Evolutionary conservation across 441 rosid genomes (phyloP).

Genomic region (Eruca vesicaria): DNA sequence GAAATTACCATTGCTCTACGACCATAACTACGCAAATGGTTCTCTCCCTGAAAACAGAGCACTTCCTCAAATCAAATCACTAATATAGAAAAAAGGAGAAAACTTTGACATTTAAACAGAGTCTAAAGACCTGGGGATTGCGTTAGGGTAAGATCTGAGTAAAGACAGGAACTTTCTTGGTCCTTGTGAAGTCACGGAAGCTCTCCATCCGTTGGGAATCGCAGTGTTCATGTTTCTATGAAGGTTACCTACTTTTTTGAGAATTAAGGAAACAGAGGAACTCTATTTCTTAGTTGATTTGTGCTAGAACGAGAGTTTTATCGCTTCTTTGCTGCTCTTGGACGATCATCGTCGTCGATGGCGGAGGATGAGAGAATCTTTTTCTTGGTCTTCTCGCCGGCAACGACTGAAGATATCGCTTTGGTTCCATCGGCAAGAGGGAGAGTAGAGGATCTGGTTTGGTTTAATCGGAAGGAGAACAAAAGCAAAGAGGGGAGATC

Average conservation of each 20-base stretch:
- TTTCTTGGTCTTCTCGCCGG: too few species aligned
- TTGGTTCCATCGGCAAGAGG: too few species aligned
- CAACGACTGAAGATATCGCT: too few species aligned
- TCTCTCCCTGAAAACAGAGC: conserved; percentile 44
- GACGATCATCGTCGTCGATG: neutral
- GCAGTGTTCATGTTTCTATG: conserved; percentile 18
- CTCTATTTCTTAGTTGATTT: too few species aligned
- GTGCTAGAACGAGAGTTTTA: too few species aligned
- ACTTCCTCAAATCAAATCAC: neutral
- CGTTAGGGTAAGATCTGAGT: conserved; percentile 8
- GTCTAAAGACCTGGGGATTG: conserved; percentile 13
- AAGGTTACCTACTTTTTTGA: neutral
- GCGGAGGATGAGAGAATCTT: too few species aligned
- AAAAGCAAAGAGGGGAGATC: too few species aligned
- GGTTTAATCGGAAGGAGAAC: too few species aligned
- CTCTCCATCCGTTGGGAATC: conserved; percentile 26
- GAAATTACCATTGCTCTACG: conserved; percentile 22
- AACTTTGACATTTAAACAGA: neutral
- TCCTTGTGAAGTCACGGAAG: conserved; percentile 1
- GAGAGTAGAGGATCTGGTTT: too few species aligned
- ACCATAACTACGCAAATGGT: conserved; percentile 10
- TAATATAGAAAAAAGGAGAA: neutral
- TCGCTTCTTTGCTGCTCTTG: neutral
- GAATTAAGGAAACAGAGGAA: neutral
- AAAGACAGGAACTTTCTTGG: conserved; percentile 7